A percentile compares a stretch with the other conserved stretches of the same genome.
Evolutionary conservation across 2,329 filamentous ascomycete species (phyloP).

Genomic region (Aschersonia sp.): DNA sequence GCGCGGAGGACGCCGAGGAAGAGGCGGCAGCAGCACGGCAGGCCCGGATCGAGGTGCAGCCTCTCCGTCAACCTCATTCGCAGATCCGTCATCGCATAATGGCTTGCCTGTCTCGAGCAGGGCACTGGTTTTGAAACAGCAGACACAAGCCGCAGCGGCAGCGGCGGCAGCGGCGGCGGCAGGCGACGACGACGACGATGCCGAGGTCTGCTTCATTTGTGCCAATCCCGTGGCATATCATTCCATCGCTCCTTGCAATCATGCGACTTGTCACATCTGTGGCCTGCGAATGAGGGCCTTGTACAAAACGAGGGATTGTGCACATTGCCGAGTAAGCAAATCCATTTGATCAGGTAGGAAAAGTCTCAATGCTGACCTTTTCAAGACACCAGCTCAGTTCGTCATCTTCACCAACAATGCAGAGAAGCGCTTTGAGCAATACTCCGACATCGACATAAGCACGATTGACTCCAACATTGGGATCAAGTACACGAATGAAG

Average conservation of each 20-base stretch:
- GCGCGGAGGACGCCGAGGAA: conserved; percentile 6
- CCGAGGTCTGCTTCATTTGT: conserved; percentile 93
- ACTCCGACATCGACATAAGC: conserved; percentile 55
- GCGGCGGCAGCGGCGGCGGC: conserved; percentile 11
- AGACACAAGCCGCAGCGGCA: conserved; percentile 6
- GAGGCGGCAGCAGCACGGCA: conserved; percentile 8
- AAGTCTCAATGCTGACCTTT: not conserved
- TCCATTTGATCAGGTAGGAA: not conserved
- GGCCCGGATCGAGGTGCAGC: conserved; percentile 5
- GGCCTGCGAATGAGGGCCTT: conserved; percentile 78
- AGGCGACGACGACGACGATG: conserved; percentile 40
- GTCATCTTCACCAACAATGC: conserved; percentile 87
- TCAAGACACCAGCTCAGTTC: conserved; percentile 53
- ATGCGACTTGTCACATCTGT: conserved; percentile 93
- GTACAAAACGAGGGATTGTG: conserved; percentile 92
- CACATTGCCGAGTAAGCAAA: conserved; percentile 71
- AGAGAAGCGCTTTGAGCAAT: conserved; percentile 76
- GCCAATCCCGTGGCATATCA: conserved; percentile 80
- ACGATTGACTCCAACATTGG: conserved; percentile 74
- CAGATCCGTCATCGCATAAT: too few species aligned
- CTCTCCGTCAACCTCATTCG: not conserved
- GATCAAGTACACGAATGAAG: conserved; percentile 76
- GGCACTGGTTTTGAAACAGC: conserved; percentile 8
- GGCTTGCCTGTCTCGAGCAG: conserved; percentile 14
- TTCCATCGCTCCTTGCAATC: conserved; percentile 86